Evolutionary conservation across 2,329 filamentous ascomycete genomes (phyloP).

Genomic region (Lomentospora prolificans): DNA sequence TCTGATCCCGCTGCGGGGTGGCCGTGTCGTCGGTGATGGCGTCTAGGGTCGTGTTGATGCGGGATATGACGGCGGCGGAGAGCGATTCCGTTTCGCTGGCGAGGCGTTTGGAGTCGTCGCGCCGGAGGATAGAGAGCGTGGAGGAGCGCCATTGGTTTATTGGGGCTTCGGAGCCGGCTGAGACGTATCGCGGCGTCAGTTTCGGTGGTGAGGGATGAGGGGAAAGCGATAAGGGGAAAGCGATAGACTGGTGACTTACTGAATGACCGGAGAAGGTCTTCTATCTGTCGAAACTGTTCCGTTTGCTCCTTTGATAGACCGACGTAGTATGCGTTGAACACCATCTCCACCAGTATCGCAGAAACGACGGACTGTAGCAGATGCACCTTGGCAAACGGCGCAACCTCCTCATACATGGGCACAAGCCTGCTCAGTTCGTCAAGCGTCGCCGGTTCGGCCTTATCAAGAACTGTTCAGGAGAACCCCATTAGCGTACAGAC

Average conservation of each 20-base stretch:
- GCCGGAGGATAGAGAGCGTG: slow-evolving; percentile 50
- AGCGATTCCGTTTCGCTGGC: slow-evolving; percentile 37
- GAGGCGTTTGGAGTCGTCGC: slow-evolving; percentile 37
- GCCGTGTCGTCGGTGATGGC: slow-evolving; percentile 20
- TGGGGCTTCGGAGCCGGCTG: slow-evolving; percentile 35
- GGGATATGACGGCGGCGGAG: slow-evolving; percentile 35
- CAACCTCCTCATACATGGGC: slow-evolving; percentile 47
- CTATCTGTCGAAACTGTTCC: slow-evolving; percentile 36
- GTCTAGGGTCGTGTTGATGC: slow-evolving; percentile 15
- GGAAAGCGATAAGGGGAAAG: slow-evolving; percentile 2
- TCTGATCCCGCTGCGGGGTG: slow-evolving; percentile 36
- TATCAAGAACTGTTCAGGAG: slow-evolving; percentile 29
- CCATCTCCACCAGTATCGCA: slow-evolving; percentile 45
- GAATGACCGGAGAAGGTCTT: slow-evolving; percentile 28
- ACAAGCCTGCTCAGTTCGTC: slow-evolving; percentile 38
- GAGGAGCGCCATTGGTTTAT: slow-evolving; percentile 58
- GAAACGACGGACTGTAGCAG: slow-evolving; percentile 54
- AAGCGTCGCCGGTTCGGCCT: slow-evolving; percentile 28
- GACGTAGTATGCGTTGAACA: slow-evolving; percentile 55
- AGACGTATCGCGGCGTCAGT: too few relatives aligned
- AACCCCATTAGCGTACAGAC: background rate
- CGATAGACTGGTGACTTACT: slow-evolving; percentile 13
- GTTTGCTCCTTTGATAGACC: slow-evolving; percentile 48
- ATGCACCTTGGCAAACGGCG: slow-evolving; percentile 45
- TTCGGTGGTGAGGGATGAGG: slow-evolving; percentile 10